Evolutionary conservation across 768 basidiomycete genomes (phyloP), one percentile per base, ranked within the genome.

Genomic region (Mycena belliarum): DNA sequence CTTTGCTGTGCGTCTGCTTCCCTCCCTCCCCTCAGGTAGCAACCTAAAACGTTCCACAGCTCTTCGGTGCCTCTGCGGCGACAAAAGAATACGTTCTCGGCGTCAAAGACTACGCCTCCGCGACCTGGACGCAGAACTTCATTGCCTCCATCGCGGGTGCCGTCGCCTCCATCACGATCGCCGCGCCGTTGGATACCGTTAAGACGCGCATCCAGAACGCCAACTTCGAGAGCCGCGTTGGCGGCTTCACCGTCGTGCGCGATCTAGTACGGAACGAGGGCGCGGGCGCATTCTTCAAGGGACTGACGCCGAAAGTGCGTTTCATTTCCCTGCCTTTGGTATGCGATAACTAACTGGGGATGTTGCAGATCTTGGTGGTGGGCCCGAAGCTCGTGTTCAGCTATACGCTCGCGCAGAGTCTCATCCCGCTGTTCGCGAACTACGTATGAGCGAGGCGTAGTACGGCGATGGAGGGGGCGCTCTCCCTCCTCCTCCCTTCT

Each of bases 181-280:
- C 96, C 16, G 95, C 96, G 4, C 96, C 96, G 0, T 87, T 99
- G 12, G 96, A 98, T 66, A 88, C 88, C 35, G 86, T 99, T 76
- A 99, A 99, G 80, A 95, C 95, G 20, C 91, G 95, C 25, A 97
- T 99, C 59, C 96, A 99, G 72, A 97, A 98, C 72, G 96, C 95
- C 57, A 96, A 97, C 79, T 99, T 98, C 69, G 92, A 94, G 73
- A 80, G 78, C 50, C 92, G 91, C 67, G 89, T 91, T 14, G 78
- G 80, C 46, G 96, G 96, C 5, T 60, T 89, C 61, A 86, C 85
- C 1, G 91, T 98, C 44, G 75, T 98, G 57, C 53, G 53, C 29
- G 57, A 59, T 38, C 60, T 59, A 52, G 70, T 98, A 65, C 87
- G 85, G 71, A 85, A 93, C 56, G 96, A 99, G 74, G 96, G 96